A percentile compares a stretch with the other conserved stretches of the same genome.
Evolutionary conservation across 179 eudicot species (phyloP).

Genomic region (Spergularia azorica): DNA sequence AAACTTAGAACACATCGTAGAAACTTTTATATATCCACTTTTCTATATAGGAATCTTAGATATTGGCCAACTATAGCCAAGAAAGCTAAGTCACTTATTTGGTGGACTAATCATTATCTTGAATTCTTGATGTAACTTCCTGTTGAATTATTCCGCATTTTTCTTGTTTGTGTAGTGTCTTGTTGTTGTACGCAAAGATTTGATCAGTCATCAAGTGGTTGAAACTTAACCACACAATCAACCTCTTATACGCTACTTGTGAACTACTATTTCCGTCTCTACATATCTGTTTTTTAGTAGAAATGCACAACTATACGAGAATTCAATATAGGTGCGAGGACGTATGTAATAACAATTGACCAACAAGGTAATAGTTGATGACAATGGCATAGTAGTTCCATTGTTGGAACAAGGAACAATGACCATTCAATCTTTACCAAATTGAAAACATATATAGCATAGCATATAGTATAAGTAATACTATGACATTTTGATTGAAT

Average conservation of each 20-base stretch:
- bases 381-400: background rate
- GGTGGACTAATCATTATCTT: constrained; percentile 5
- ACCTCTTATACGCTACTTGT: background rate
- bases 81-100: constrained; percentile 15
- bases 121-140: constrained; percentile 5
- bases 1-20: too few relatives aligned
- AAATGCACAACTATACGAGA: too few relatives aligned
- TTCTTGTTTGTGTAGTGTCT: constrained; percentile 11
- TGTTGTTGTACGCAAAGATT: constrained; percentile 12
- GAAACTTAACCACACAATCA: background rate
- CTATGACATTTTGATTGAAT: too few relatives aligned
- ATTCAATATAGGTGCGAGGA: too few relatives aligned
- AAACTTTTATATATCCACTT: too few relatives aligned
- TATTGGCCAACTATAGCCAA: background rate
- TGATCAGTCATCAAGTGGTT: constrained; percentile 1
- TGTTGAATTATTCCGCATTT: constrained; percentile 21
- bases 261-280: too few relatives aligned
- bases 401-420: constrained; percentile 21
- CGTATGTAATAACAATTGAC: background rate
- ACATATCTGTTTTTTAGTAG: too few relatives aligned
- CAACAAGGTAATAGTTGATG: background rate
- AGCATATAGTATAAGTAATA: too few relatives aligned
- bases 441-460: background rate
- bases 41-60: background rate
- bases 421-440: background rate